Evolutionary conservation across 768 basidiomycete genomes (phyloP).

Genomic region (Tulasnella sp.): DNA sequence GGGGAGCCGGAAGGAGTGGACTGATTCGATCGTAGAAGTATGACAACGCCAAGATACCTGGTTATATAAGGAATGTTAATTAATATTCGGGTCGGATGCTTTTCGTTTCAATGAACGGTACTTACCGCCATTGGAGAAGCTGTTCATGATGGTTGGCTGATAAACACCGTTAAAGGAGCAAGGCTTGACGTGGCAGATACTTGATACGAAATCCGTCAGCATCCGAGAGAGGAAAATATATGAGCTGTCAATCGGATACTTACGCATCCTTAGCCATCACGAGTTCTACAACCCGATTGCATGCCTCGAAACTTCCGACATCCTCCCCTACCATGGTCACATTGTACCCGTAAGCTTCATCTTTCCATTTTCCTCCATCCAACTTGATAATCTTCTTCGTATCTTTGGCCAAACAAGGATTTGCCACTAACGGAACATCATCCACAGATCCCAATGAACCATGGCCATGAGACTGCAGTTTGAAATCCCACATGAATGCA

Average conservation of each 20-base stretch:
- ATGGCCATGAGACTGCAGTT: slow-evolving; percentile 3
- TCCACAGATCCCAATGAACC: slow-evolving; percentile 18
- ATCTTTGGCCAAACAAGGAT: slow-evolving; percentile 69
- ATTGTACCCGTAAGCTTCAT: slow-evolving; percentile 27
- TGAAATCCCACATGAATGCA: slow-evolving; percentile 60
- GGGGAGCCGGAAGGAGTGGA: slow-evolving; percentile 44
- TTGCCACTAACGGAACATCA: slow-evolving; percentile 29
- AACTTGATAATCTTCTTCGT: slow-evolving; percentile 53
- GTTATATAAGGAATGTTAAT: too few relatives aligned
- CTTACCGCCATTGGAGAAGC: slow-evolving; percentile 78
- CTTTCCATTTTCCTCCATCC: slow-evolving; percentile 30
- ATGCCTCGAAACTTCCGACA: slow-evolving; percentile 74
- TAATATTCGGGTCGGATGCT: too few relatives aligned
- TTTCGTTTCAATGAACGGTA: too few relatives aligned
- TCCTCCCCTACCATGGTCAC: slow-evolving; percentile 81
- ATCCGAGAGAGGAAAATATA: neutral
- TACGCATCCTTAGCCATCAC: slow-evolving; percentile 92
- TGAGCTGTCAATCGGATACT: slow-evolving; percentile 26
- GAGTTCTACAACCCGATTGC: slow-evolving; percentile 67
- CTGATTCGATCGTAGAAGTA: slow-evolving; percentile 94
- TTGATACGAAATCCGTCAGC: slow-evolving; percentile 9
- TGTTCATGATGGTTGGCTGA: slow-evolving; percentile 81
- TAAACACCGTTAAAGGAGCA: slow-evolving; percentile 97
- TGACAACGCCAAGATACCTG: slow-evolving; percentile 79
- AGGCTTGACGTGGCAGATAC: slow-evolving; percentile 80